Evolutionary conservation across 164 flowering plant genomes (phyloP).

Genomic region (Vitis amurensis): DNA sequence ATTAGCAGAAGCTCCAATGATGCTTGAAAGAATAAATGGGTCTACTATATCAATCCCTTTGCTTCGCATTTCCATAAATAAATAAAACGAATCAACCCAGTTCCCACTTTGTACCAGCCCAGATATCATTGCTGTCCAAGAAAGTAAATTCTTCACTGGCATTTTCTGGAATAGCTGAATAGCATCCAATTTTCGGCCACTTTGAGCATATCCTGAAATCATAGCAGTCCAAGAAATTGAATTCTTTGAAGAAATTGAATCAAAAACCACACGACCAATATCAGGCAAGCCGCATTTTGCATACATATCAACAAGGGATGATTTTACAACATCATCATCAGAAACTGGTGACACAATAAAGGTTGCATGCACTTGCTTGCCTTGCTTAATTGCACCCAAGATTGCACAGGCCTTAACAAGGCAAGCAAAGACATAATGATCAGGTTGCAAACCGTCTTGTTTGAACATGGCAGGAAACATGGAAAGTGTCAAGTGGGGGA

Average conservation of each 20-base stretch:
- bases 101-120: conserved; percentile 75
- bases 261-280: conserved; percentile 52
- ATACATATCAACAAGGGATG: conserved; percentile 83
- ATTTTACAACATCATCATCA: conserved; percentile 70
- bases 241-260: conserved; percentile 44
- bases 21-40: conserved; percentile 68
- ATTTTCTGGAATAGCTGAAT: conserved; percentile 43
- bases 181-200: conserved; percentile 57
- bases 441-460: conserved; percentile 47
- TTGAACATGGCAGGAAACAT: conserved; percentile 40
- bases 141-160: conserved; percentile 43
- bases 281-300: conserved; percentile 65
- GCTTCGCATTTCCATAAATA: conserved; percentile 58
- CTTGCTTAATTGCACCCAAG: conserved; percentile 36
- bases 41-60: conserved; percentile 50
- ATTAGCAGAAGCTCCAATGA: conserved; percentile 67
- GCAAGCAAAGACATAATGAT: conserved; percentile 62
- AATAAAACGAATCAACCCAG: conserved; percentile 36
- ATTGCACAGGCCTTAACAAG: conserved; percentile 62
- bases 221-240: conserved; percentile 70
- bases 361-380: conserved; percentile 69
- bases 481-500: conserved; percentile 35
- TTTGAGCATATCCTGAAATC: conserved; percentile 68
- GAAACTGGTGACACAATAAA: conserved; percentile 46
- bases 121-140: conserved; percentile 85